Base-by-base conservation (phyloP, 768 basidiomycete species). In the Mycena amicta region DNA sequence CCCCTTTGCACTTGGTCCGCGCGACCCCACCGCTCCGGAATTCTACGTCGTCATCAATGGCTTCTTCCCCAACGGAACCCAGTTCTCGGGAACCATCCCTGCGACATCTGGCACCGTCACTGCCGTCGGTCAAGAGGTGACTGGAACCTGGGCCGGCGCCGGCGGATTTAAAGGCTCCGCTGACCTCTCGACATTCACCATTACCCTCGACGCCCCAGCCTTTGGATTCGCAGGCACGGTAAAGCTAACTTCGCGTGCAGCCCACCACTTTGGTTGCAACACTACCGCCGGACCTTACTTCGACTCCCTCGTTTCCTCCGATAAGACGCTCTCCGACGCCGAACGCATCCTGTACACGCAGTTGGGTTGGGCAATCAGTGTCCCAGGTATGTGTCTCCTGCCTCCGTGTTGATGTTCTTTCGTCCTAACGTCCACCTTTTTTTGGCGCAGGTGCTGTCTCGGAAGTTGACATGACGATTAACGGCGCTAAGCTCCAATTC, bases 251-350 rank as follows among this genome's bases (percentile, higher is more conserved):
- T 55, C 54, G 46, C 57, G 61, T 33, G 61, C 49, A 6, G 57
- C 56, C 20, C 50, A 58, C 26, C 68, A 67, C 54, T 66, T 61
- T 39, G 67, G 59, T 1, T 69, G 67, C 54, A 66, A 69, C 54
- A 60, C 60, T n/a, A 67, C 58, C 53, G 26, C 56, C 23, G 41
- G 46, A 22, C 62, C 68, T 8, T 66, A 63, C 55, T 70, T 70
- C 53, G 45, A 45, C 13, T 41, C 28, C 26, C 33, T 57, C 15
- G 49, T 59, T 20, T 49, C 59, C 23, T 29, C 20, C 29, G 57
- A 43, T n/a, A 43, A 54, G 31, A 29, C 25, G 16, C 56, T 69
- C 23, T 61, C 50, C 30, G 56, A 60, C 3, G 31, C 51, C 26
- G 68, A 69, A 52, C 50, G 55, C 29, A 55, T 66, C 31, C 52